Evolutionary conservation across 2,329 filamentous ascomycete genomes (phyloP), one percentile per base, ranked within the genome.

Genomic region (Talaromyces sp.): DNA sequence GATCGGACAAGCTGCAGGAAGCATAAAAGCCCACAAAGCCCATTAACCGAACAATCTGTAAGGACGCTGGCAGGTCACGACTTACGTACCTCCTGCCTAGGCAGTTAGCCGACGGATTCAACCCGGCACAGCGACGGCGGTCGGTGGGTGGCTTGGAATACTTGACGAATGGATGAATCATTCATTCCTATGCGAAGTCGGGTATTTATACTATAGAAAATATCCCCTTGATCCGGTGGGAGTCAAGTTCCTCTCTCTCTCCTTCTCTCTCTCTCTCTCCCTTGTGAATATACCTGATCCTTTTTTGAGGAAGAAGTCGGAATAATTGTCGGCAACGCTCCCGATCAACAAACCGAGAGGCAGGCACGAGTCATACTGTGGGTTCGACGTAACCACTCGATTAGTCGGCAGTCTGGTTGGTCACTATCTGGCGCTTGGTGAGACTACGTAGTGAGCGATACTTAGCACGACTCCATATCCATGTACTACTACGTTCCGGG

Each of bases 301-400:
- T 28, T 12, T n/a, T 23, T n/a, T 55, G 48, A 56, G 50, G 23
- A 33, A 33, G n/a, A 31, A 48, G 18, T 23, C 46, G 25, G 25
- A 50, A n/a, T n/a, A n/a, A n/a, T n/a, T n/a, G n/a, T n/a, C 37
- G 54, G 37, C 14, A 39, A 23, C 37, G 54, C 28, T 37, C 54
- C 54, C 35, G 54, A 57, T n/a, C 37, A 16, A 56, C 5, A 56
- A 14, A 25, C 54, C 54, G 54, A 42, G 7, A 42, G 18, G 21
- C 33, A n/a, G 35, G 14, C 54, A 31, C 54, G 21, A 42, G 54
- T 57, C 54, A 57, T 39, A 40, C 18, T 57, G n/a, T 57, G 31
- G 31, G 16, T 56, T 56, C 11, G 12, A 25, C 35, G 35, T 31
- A 42, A 28, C 54, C 35, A 23, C 21, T 40, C 37, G 25, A 40